Percentiles rank a stretch among this genome's conserved stretches.
These are phyloP conservation scores for Senna tora DNA, from an alignment of 306 rosid genomes.

Conservation along the genomic window DNA sequence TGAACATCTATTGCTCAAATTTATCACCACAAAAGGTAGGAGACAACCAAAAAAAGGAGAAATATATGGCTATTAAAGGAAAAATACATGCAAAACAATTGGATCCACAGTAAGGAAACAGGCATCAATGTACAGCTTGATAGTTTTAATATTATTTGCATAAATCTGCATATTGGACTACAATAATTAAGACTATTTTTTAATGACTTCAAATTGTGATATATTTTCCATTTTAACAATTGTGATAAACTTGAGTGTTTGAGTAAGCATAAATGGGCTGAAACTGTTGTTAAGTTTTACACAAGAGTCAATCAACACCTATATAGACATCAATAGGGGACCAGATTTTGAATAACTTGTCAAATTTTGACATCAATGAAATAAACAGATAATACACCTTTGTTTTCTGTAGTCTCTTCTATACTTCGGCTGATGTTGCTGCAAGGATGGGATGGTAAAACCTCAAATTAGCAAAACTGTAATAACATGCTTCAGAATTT, in stretches of 20 bases:
- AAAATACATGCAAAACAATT: background rate
- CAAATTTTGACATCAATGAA: constrained; percentile 19
- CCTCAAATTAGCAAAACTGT: constrained; percentile 24
- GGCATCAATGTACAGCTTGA: constrained; percentile 13
- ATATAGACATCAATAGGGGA: constrained; percentile 2
- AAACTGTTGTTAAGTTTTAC: constrained; percentile 3
- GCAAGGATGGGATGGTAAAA: constrained; percentile 44
- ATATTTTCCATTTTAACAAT: background rate
- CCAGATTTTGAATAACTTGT: constrained; percentile 28
- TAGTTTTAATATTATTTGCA: background rate
- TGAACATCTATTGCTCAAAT: constrained; percentile 12
- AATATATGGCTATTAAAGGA: background rate
- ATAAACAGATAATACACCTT: constrained; percentile 39
- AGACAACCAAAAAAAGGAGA: background rate
- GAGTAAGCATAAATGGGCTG: background rate
- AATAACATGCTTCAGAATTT: background rate
- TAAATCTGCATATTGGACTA: background rate
- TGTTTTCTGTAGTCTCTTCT: constrained; percentile 47
- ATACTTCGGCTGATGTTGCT: constrained; percentile 55
- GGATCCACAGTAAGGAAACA: background rate
- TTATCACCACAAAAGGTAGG: background rate
- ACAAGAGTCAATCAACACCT: background rate
- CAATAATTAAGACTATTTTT: background rate
- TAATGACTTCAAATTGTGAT: constrained; percentile 1
- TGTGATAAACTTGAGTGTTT: background rate